Percentiles rank a stretch among this genome's conserved stretches.
Evolutionary conservation across 1,284 basidiomycete genomes (phyloP).

Genomic region (Vanrija sp.): DNA sequence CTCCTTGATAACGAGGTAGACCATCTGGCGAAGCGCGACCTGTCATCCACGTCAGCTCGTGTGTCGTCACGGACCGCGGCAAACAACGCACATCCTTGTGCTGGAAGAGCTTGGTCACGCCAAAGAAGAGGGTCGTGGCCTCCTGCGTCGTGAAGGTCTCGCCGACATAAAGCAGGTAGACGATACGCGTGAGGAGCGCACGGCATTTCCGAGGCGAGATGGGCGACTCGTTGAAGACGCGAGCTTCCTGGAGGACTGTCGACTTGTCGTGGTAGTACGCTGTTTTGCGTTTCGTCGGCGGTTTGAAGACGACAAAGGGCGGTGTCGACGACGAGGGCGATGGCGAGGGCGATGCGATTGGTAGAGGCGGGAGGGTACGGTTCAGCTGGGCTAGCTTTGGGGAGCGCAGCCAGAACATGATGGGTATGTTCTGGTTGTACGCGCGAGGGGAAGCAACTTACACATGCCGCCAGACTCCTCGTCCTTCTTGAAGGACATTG

Average conservation of each 20-base stretch:
- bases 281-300: conserved; percentile 11
- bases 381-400: not conserved
- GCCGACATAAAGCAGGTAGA: conserved; percentile 93
- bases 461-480: conserved; percentile 68
- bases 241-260: conserved; percentile 94
- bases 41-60: conserved; percentile 42
- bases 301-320: not conserved
- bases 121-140: conserved; percentile 97
- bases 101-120: conserved; percentile 98
- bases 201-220: conserved; percentile 96
- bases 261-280: conserved; percentile 76
- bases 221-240: conserved; percentile 98
- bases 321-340: not conserved
- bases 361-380: too few species aligned
- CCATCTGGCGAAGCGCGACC: conserved; percentile 95
- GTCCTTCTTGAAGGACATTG: conserved; percentile 77
- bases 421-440: not conserved
- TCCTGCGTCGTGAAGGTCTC: conserved; percentile 95
- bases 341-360: not conserved
- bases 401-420: not conserved
- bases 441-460: conserved; percentile 24
- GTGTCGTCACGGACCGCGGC: not conserved
- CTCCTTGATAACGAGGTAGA: conserved; percentile 98
- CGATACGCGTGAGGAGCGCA: conserved; percentile 90
- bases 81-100: conserved; percentile 85